Conservation (phyloP, 106 monocot genomes). For the Dioscorea zingiberensis region DNA sequence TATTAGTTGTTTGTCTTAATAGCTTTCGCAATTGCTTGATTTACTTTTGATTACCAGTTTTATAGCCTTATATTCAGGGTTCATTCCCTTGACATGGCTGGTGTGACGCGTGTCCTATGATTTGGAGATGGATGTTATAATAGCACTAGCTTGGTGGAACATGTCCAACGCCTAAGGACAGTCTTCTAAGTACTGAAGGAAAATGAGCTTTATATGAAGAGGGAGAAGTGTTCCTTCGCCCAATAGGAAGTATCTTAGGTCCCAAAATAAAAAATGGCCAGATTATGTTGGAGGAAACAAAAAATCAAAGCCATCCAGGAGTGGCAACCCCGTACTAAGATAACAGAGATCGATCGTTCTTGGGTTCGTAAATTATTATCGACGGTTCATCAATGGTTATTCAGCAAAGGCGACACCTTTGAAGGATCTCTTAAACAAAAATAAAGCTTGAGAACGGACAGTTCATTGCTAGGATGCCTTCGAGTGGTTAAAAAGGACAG, state of each 20-base stretch:
- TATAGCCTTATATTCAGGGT: too few relatives aligned
- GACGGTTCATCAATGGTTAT: neutral
- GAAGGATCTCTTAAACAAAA: neutral
- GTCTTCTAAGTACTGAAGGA: neutral
- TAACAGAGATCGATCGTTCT: neutral
- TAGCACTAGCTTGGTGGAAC: neutral
- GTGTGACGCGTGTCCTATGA: too few relatives aligned
- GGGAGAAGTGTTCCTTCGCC: neutral
- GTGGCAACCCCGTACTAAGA: neutral
- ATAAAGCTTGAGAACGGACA: neutral
- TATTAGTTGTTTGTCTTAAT: too few relatives aligned
- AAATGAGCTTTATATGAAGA: neutral
- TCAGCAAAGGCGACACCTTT: neutral
- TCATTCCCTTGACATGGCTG: too few relatives aligned
- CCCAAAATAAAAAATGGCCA: neutral
- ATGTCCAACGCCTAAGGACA: neutral
- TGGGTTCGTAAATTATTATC: too few relatives aligned
- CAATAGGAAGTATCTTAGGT: neutral
- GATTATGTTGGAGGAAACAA: neutral
- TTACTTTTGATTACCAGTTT: too few relatives aligned
- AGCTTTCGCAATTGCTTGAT: too few relatives aligned
- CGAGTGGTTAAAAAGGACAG: neutral
- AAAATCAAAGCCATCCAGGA: constrained; percentile 3
- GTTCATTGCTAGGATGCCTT: neutral
- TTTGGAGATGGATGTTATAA: neutral